phyloP scores from a whole-genome alignment of 768 basidiomycete genomes.

The Macrolepiota dolichaula region DNA sequence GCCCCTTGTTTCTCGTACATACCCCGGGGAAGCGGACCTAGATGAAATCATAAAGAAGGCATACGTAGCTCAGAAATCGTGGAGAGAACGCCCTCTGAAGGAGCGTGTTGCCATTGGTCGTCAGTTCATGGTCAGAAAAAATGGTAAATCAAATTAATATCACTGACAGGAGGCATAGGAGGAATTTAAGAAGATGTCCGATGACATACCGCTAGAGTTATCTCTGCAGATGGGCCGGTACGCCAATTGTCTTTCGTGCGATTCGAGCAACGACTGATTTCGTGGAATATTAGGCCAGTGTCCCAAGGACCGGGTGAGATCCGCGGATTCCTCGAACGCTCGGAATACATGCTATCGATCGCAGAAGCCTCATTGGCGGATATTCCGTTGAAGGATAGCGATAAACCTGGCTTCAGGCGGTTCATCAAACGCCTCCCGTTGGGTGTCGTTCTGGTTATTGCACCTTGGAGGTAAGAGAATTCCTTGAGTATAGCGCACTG shows the following conservation, averaged over 20 bases:
- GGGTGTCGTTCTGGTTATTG: constrained; percentile 85
- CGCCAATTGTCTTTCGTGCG: not conserved
- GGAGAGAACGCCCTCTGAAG: constrained; percentile 69
- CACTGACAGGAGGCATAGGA: constrained; percentile 26
- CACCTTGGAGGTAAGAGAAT: constrained; percentile 85
- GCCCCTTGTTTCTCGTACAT: constrained; percentile 61
- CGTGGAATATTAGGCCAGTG: constrained; percentile 56
- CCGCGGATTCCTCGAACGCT: constrained; percentile 75
- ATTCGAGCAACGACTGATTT: not conserved
- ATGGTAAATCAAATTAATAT: not conserved
- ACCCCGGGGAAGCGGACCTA: constrained; percentile 60
- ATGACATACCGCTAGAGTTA: constrained; percentile 72
- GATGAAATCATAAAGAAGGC: constrained; percentile 56
- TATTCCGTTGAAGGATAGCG: constrained; percentile 68
- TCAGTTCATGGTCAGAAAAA: constrained; percentile 30
- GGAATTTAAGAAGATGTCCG: constrained; percentile 45
- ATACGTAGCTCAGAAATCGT: constrained; percentile 66
- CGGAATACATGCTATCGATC: constrained; percentile 81
- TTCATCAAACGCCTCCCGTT: constrained; percentile 82
- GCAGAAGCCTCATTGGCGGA: constrained; percentile 74
- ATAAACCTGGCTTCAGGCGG: constrained; percentile 79
- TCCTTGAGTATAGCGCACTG: not conserved
- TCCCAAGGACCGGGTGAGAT: constrained; percentile 79
- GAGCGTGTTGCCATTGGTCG: constrained; percentile 68
- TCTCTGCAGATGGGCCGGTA: constrained; percentile 92